Evolutionary conservation across 768 basidiomycete genomes (phyloP).

Genomic region (Termitomyces heimii): DNA sequence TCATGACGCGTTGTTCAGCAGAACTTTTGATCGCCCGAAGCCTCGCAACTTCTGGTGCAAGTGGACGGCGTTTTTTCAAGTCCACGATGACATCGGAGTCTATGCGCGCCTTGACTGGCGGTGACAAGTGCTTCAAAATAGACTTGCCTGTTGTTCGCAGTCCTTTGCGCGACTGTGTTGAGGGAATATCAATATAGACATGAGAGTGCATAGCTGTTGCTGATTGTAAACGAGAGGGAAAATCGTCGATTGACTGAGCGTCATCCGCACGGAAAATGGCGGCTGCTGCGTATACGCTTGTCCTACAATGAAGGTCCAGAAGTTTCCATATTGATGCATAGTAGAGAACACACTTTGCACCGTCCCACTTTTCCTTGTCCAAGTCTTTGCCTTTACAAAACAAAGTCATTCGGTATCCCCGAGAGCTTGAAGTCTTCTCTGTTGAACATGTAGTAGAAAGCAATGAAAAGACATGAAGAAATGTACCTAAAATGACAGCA

Average conservation of each 20-base stretch:
- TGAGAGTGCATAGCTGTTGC: conserved; percentile 42
- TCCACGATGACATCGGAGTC: conserved; percentile 57
- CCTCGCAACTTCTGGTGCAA: conserved; percentile 66
- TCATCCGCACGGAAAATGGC: conserved; percentile 76
- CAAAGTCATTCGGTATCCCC: conserved; percentile 83
- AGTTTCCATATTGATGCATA: neutral
- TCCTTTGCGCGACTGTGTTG: conserved; percentile 27
- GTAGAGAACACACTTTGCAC: conserved; percentile 48
- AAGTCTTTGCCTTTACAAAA: conserved; percentile 75
- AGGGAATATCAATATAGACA: conserved; percentile 48
- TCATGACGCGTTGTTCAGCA: conserved; percentile 76
- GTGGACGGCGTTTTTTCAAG: conserved; percentile 37
- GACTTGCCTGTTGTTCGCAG: conserved; percentile 39
- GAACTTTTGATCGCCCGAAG: conserved; percentile 76
- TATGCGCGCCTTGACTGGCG: conserved; percentile 21
- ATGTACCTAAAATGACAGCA: conserved; percentile 74
- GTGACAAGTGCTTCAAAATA: conserved; percentile 47
- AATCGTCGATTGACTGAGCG: conserved; percentile 48
- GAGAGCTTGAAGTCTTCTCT: conserved; percentile 67
- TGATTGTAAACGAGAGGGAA: conserved; percentile 54
- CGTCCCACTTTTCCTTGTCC: conserved; percentile 88
- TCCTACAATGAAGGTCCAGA: conserved; percentile 28
- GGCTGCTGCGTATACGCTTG: conserved; percentile 59
- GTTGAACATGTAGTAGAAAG: conserved; percentile 2
- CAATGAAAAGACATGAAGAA: neutral